Evolutionary conservation across 1,139 yeast genomes (phyloP).

Genomic region (Suhomyces anneliseae): DNA sequence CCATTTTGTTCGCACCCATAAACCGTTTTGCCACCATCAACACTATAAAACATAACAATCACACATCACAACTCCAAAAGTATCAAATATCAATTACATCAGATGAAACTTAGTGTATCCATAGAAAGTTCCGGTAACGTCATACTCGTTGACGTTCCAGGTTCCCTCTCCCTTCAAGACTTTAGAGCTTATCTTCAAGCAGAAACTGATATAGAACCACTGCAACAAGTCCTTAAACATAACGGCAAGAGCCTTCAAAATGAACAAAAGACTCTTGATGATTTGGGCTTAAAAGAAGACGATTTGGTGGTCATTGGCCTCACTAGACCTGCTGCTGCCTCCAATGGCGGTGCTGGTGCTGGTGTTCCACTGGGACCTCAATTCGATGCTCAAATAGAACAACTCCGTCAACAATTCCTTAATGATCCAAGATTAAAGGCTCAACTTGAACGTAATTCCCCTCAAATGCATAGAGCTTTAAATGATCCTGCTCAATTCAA

Average conservation of each 20-base stretch:
- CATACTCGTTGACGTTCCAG: constrained; percentile 57
- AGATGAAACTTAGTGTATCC: constrained; percentile 41
- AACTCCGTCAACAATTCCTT: constrained; percentile 48
- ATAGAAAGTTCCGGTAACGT: constrained; percentile 31
- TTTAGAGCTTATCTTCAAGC: constrained; percentile 76
- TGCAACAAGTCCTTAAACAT: constrained; percentile 47
- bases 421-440: constrained; percentile 37
- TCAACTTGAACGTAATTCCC: constrained; percentile 37
- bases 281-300: constrained; percentile 51
- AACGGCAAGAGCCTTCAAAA: constrained; percentile 45
- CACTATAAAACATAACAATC: not conserved
- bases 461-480: constrained; percentile 44
- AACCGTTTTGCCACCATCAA: constrained; percentile 4
- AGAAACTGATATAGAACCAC: constrained; percentile 58
- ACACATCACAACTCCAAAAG: not conserved
- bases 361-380: constrained; percentile 18
- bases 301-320: constrained; percentile 52
- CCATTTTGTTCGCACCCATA: not conserved
- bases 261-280: constrained; percentile 38
- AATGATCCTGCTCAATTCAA: constrained; percentile 56
- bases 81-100: not conserved
- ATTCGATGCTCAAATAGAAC: constrained; percentile 41
- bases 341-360: constrained; percentile 9
- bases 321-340: constrained; percentile 11
- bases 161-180: constrained; percentile 64